A percentile compares a stretch with the other conserved stretches of the same genome.
These are phyloP conservation scores for Lachnellula willkommii DNA, from an alignment of 2,329 filamentous ascomycete species.

Conservation along the genomic window DNA sequence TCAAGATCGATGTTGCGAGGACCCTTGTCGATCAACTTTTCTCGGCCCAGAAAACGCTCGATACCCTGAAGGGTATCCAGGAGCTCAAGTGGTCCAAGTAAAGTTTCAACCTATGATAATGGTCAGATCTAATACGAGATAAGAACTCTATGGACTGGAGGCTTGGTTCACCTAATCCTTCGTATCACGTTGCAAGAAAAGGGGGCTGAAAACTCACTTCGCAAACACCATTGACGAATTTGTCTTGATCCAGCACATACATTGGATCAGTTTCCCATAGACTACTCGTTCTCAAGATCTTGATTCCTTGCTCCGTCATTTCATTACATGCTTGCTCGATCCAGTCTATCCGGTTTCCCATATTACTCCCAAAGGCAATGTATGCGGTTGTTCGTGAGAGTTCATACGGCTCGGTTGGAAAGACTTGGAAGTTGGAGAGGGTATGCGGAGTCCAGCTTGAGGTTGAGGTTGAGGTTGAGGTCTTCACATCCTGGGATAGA, in stretches of 20 bases:
- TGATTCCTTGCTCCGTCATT: conserved; percentile 70
- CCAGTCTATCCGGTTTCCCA: conserved; percentile 77
- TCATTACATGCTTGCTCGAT: conserved; percentile 78
- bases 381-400: conserved; percentile 47
- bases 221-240: conserved; percentile 87
- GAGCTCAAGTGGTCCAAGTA: conserved; percentile 66
- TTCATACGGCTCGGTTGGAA: not conserved
- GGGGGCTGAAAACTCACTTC: conserved; percentile 55
- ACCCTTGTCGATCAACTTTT: conserved; percentile 86
- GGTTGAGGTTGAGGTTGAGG: not conserved
- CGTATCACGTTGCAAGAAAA: not conserved
- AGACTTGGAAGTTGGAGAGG: not conserved
- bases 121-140: conserved; percentile 2
- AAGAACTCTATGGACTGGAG: too few species aligned
- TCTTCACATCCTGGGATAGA: not conserved
- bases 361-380: conserved; percentile 86
- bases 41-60: conserved; percentile 71
- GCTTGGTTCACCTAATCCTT: too few species aligned
- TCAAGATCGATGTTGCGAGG: conserved; percentile 93
- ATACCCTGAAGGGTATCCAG: conserved; percentile 79
- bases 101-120: conserved; percentile 68
- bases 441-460: conserved; percentile 18
- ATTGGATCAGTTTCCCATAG: conserved; percentile 95
- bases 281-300: conserved; percentile 72
- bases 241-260: conserved; percentile 86